phyloP scores from a whole-genome alignment of 2,329 filamentous ascomycete species.

The Aaosphaeria pasadenensis region DNA sequence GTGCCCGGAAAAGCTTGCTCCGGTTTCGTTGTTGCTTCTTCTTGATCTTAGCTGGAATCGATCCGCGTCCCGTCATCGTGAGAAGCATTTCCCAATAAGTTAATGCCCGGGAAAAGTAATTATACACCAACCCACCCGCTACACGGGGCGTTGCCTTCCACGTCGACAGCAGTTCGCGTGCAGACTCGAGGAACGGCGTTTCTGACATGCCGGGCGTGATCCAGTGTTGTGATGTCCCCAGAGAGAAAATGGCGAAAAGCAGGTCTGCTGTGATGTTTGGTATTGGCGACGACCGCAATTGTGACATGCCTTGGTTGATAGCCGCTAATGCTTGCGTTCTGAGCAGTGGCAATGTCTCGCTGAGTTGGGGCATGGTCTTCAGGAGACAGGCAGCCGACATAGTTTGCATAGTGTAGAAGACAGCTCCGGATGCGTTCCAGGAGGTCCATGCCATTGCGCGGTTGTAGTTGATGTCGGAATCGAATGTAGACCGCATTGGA shows the following conservation, averaged over 20 bases:
- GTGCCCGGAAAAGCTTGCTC: neutral
- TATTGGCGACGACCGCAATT: neutral
- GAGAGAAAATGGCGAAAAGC: neutral
- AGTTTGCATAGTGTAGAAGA: neutral
- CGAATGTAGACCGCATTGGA: neutral
- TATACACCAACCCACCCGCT: neutral
- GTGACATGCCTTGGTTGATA: neutral
- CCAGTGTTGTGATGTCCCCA: neutral
- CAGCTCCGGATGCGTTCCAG: neutral
- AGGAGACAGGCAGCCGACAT: neutral
- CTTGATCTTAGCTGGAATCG: neutral
- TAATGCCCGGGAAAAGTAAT: neutral
- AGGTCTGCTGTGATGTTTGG: neutral
- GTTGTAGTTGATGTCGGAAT: neutral
- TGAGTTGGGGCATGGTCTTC: neutral
- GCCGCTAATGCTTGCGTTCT: neutral
- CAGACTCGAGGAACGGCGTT: neutral
- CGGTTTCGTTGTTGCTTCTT: neutral
- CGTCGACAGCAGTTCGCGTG: neutral
- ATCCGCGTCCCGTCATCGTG: neutral
- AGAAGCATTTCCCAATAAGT: neutral
- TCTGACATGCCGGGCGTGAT: neutral
- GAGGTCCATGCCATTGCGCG: neutral
- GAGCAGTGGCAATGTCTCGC: neutral
- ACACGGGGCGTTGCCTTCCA: neutral